Conservation (phyloP, 2,329 filamentous ascomycete species). For the Epichloe uncinata region DNA sequence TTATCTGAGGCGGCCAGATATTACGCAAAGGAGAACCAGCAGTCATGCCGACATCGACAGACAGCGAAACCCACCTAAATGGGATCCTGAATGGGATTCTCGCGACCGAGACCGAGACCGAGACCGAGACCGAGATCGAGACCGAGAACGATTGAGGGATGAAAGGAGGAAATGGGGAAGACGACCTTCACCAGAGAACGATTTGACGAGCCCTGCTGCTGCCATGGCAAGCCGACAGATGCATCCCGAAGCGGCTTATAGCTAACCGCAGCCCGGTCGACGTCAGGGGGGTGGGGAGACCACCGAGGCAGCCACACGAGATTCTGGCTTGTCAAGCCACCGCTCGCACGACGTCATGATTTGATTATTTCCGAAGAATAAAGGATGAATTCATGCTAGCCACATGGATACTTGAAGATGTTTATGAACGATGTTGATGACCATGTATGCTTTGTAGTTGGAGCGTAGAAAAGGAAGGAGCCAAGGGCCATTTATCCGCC, state of each 20-base stretch:
- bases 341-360: too few species aligned
- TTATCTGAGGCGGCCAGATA: conserved; percentile 27
- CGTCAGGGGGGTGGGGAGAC: too few species aligned
- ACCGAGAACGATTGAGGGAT: conserved; percentile 17
- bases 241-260: conserved; percentile 23
- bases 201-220: conserved; percentile 18
- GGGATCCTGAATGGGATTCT: conserved; percentile 22
- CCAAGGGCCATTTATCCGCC: background rate
- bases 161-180: conserved; percentile 24
- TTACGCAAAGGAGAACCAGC: conserved; percentile 31
- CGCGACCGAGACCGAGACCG: conserved; percentile 3
- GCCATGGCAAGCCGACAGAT: conserved; percentile 16
- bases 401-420: background rate
- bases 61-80: conserved; percentile 21
- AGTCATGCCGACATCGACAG: conserved; percentile 37
- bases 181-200: conserved; percentile 18
- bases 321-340: background rate
- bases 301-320: background rate
- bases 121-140: conserved; percentile 10
- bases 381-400: background rate
- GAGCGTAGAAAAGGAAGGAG: background rate
- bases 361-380: too few species aligned
- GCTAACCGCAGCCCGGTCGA: conserved; percentile 6
- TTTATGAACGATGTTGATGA: background rate
- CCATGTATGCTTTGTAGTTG: background rate